A percentile compares a stretch with the other conserved stretches of the same genome.
Conservation (phyloP, 2,329 filamentous ascomycete species). For the Nemania diffusa region DNA sequence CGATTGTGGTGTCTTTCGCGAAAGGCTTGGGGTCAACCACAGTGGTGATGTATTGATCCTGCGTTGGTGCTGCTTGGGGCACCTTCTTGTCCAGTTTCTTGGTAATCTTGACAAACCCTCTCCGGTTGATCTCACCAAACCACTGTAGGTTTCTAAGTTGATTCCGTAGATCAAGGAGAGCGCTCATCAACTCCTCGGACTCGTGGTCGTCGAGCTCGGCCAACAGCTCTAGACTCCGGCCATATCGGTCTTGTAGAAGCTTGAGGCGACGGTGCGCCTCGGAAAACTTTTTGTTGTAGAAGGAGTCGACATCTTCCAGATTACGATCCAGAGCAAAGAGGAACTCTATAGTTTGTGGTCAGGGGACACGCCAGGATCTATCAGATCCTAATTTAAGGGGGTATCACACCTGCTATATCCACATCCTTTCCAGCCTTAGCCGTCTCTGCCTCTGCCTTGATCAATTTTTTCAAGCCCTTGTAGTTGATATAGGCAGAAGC, state of each 20-base stretch:
- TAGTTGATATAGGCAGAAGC: conserved; percentile 87
- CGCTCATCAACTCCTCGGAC: conserved; percentile 88
- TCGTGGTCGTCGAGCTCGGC: conserved; percentile 87
- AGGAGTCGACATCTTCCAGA: conserved; percentile 93
- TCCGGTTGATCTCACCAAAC: conserved; percentile 96
- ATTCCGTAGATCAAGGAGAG: conserved; percentile 85
- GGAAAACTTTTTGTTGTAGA: conserved; percentile 95
- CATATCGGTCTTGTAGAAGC: conserved; percentile 88
- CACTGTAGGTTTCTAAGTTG: conserved; percentile 93
- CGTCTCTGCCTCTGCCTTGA: conserved; percentile 79
- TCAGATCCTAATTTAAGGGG: conserved; percentile 46
- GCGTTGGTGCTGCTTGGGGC: conserved; percentile 74
- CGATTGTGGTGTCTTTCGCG: conserved; percentile 73
- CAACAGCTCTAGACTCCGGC: conserved; percentile 73
- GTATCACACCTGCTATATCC: conserved; percentile 86
- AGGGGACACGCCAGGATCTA: conserved; percentile 52
- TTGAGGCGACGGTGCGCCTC: conserved; percentile 87
- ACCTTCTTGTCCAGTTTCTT: conserved; percentile 99
- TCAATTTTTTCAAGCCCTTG: conserved; percentile 92
- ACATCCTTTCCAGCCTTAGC: conserved; percentile 76
- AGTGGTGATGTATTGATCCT: conserved; percentile 86
- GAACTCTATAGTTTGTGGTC: conserved; percentile 74
- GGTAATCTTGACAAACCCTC: conserved; percentile 97
- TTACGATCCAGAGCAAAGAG: conserved; percentile 97
- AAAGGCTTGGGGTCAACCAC: conserved; percentile 92